Evolutionary conservation across 140 eudicot species (phyloP).

Genomic region (Bidens hawaiensis): DNA sequence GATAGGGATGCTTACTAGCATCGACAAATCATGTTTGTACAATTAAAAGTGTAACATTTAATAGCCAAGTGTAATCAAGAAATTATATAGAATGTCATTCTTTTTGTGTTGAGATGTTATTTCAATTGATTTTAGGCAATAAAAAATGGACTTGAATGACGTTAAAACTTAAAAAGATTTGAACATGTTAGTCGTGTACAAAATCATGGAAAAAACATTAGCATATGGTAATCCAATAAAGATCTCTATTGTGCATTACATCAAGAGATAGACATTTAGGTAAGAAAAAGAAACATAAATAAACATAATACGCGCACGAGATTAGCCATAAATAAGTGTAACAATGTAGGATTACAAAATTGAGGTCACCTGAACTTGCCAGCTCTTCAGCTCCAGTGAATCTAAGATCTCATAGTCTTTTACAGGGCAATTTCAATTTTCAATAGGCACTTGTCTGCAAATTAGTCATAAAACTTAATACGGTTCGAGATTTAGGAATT

Average conservation of each 20-base stretch:
- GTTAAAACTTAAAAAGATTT: too few relatives aligned
- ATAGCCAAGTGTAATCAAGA: neutral
- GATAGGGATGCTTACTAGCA: conserved; percentile 21
- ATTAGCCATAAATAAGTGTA: neutral
- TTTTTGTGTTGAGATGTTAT: conserved; percentile 2
- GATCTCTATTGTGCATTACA: neutral
- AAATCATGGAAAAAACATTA: neutral
- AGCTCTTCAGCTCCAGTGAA: too few relatives aligned
- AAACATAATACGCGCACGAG: neutral
- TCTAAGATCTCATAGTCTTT: too few relatives aligned
- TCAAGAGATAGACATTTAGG: neutral
- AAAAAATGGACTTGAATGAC: neutral
- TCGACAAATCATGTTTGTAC: conserved; percentile 28
- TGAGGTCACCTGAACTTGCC: conserved; percentile 86
- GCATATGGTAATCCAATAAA: neutral
- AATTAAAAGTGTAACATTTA: neutral
- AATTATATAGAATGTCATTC: neutral
- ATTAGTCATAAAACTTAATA: neutral
- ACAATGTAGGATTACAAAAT: neutral
- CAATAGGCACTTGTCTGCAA: conserved; percentile 68
- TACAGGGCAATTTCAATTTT: conserved; percentile 65
- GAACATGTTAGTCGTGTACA: neutral
- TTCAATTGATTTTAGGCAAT: neutral
- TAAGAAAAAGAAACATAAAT: neutral
- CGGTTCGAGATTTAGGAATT: too few relatives aligned